These are phyloP conservation scores for Gastroboletus turbinatus DNA, from an alignment of 1,284 basidiomycete genomes.

Conservation along the genomic window DNA sequence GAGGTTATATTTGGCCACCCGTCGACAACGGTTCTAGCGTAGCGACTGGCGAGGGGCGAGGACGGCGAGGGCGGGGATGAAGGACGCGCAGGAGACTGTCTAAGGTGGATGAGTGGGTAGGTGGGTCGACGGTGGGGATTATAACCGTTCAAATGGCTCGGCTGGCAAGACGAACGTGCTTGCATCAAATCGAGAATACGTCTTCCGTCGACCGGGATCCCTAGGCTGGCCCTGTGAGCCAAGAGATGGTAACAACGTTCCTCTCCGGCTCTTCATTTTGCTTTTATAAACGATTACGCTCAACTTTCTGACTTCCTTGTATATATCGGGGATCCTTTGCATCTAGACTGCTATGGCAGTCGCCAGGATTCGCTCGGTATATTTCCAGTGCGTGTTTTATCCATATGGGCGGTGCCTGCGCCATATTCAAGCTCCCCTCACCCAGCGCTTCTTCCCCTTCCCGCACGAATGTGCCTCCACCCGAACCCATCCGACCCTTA, in stretches of 20 bases:
- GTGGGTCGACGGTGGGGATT: constrained; percentile 13
- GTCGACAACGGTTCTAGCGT: constrained; percentile 1
- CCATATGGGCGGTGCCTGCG: constrained; percentile 15
- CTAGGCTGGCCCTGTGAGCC: constrained; percentile 5
- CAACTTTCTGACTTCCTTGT: constrained; percentile 23
- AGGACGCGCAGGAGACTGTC: neutral
- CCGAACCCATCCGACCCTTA: constrained; percentile 22
- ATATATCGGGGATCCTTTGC: constrained; percentile 31
- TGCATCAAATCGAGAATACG: constrained; percentile 29
- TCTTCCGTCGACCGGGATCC: constrained; percentile 8
- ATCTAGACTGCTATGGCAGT: constrained; percentile 10
- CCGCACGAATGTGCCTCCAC: constrained; percentile 1
- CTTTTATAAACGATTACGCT: constrained; percentile 32
- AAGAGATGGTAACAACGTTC: constrained; percentile 16
- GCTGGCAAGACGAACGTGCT: constrained; percentile 34
- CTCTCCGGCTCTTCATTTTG: constrained; percentile 13
- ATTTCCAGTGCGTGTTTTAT: constrained; percentile 13
- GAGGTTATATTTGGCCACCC: neutral
- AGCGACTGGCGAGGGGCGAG: constrained; percentile 24
- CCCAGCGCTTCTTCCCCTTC: constrained; percentile 18
- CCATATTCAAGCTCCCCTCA: neutral
- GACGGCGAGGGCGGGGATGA: constrained; percentile 9
- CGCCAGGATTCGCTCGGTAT: constrained; percentile 22
- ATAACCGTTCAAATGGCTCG: constrained; percentile 20
- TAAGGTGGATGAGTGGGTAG: constrained; percentile 11